Base-by-base conservation (phyloP, 169 alveolate species). In the Eimeria acervulina region DNA sequence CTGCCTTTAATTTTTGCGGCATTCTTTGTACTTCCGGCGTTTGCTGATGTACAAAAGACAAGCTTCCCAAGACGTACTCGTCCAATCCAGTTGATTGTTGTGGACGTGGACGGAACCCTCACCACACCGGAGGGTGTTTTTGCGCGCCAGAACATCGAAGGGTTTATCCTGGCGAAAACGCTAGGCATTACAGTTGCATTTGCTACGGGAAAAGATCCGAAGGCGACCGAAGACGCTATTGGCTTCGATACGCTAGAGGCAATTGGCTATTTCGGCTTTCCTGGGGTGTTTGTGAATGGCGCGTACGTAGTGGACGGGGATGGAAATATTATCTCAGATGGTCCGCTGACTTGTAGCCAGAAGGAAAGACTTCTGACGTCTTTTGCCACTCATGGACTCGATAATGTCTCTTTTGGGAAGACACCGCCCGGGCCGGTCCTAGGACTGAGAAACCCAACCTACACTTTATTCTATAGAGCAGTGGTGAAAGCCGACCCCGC, bases 281-380 rank as follows among this genome's bases (percentile, higher is more conserved):
- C 94, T 21, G 94, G 94, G 15, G 83, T 87, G 61, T 87, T 59
- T 47, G 70, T 87, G 63, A 87, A 87, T 74, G 94, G 94, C 80
- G 94, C 94, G 19, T 87, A 61, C 51, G 94, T 87, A 21, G 83
- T 87, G 80, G 81, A 63, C 61, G 38, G 42, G 31, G 51, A 87
- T 40, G 84, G 94, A 42, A 7, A 36, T 31, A 47, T 87, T 19
- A 33, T 87, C 59, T 26, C 33, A n/a, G 94, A 87, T 28, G 94
- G 83, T 1, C 83, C 94, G 33, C 63, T 87, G 10, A 61, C 68
- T 63, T 36, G 36, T 40, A n/a, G 26, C 19, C 83, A 59, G 28
- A 70, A 59, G 83, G 42, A 87, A 7, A 59, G 94, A 23, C 94
- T 87, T 8, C 66, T 87, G 10, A 5, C 33, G 12, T 40, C 66